Conservation (phyloP, 2,329 filamentous ascomycete genomes). For the Diaporthe vexans region DNA sequence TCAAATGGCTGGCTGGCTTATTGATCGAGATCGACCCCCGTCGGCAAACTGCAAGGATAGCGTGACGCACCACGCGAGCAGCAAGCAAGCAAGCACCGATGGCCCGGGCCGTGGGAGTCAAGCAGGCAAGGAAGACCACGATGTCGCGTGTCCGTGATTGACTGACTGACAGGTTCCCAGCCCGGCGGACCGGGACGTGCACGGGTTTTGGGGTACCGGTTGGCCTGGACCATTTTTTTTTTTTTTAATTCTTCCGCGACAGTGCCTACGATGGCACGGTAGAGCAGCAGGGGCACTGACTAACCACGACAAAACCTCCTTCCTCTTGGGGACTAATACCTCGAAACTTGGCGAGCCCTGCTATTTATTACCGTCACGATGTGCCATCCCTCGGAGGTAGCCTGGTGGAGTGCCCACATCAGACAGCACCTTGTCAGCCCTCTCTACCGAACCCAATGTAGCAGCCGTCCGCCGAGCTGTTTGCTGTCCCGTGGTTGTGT, state of each 20-base stretch:
- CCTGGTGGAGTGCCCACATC: no score
- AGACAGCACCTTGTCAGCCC: no score
- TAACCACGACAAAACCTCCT: not conserved
- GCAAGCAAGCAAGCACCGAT: no score
- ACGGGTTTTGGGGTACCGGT: not conserved
- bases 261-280: not conserved
- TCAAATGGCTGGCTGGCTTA: not conserved
- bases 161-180: not conserved
- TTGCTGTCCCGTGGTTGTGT: no score
- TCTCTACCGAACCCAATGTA: no score
- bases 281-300: not conserved
- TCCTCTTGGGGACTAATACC: constrained; percentile 7
- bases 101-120: not conserved
- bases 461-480: no score
- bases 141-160: not conserved
- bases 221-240: no score
- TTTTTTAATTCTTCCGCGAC: no score
- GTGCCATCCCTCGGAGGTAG: not conserved
- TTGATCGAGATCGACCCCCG: not conserved
- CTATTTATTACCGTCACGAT: not conserved
- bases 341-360: not conserved
- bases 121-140: not conserved
- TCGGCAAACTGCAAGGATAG: not conserved
- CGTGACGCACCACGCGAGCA: not conserved
- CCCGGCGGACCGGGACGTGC: not conserved